Evolutionary conservation across 805 yeast genomes (phyloP), one percentile per base, ranked within the genome.

Genomic region (Candida xiaguanensis): DNA sequence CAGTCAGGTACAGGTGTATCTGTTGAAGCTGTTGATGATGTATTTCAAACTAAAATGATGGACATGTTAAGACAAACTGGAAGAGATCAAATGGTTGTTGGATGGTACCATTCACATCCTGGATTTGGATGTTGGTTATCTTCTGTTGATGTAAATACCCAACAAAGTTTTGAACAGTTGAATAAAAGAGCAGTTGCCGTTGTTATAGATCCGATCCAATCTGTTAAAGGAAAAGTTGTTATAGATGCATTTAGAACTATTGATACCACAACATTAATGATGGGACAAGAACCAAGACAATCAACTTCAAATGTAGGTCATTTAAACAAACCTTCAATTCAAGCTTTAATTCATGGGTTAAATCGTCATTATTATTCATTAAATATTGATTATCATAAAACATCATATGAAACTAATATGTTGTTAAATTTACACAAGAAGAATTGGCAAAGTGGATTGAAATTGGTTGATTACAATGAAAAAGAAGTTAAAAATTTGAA

Each of bases 111-210:
- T 61, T 90, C 98, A 11, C 99, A 93, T 66, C 99, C 99, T 4
- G 99, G 99, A 13, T 93, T 91, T 61, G 99, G 99, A n/a, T 93
- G 99, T 71, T 93, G 99, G 99, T 74, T 93, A 51, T 90, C 98
- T 9, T 81, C 90, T 20, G 98, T 93, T 20, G 99, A 93, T 75
- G 95, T 93, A 44, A 88, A 89, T 63, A 93, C 99, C 3, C 99
- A 93, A 59, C 96, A 91, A 61, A 87, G 96, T 25, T 93, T 93
- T 58, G 99, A 93, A 61, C 97, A 89, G 63, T 79, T 93, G 63
- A 91, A 91, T 61, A 83, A 82, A 47, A 76, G 99, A 51, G 95
- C 99, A 0, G 99, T 93, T 27, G 99, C 99, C 1, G 99, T 93
- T 23, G 99, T 93, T 29, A 84, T 93, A 44, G 99, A 93, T 63